phyloP scores from a whole-genome alignment of 1,284 basidiomycete species.

The Melanopsichium pennsylvanicum region DNA sequence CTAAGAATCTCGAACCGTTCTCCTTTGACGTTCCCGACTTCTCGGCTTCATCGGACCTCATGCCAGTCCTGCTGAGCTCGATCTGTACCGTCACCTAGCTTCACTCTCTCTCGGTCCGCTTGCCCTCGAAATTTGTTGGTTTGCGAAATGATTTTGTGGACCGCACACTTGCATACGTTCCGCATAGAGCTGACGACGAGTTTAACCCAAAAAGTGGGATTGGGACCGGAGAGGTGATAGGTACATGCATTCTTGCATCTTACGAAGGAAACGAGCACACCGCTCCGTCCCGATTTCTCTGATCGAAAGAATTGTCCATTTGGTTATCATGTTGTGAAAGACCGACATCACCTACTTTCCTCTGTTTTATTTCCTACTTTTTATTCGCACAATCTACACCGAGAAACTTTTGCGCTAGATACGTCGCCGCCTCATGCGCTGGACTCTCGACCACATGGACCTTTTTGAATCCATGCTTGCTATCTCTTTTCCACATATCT shows the following conservation, averaged over 20 bases:
- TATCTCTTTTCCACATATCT: conserved; percentile 20
- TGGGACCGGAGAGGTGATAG: conserved; percentile 34
- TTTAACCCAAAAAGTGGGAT: conserved; percentile 36
- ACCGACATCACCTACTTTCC: too few species aligned
- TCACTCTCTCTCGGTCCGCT: conserved; percentile 2
- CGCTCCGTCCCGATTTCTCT: too few species aligned
- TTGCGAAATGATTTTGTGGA: conserved; percentile 20
- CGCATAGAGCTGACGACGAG: conserved; percentile 11
- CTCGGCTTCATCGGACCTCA: conserved; percentile 26
- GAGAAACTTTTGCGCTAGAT: conserved; percentile 28
- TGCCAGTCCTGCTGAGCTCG: conserved; percentile 19
- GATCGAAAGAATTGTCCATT: too few species aligned
- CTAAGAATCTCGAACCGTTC: conserved; percentile 23
- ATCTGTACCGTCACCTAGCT: conserved; percentile 14
- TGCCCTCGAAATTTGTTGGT: not conserved
- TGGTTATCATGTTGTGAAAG: too few species aligned
- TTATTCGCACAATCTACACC: too few species aligned
- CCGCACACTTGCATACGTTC: conserved; percentile 17
- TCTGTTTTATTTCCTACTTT: too few species aligned
- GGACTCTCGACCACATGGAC: conserved; percentile 50
- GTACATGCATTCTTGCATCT: conserved; percentile 22
- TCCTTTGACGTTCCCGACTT: conserved; percentile 34
- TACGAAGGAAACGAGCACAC: too few species aligned
- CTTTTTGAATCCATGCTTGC: conserved; percentile 39
- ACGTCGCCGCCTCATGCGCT: conserved; percentile 47